Conservation (phyloP, 768 basidiomycete species). For the Cyclocybe cylindracea region DNA sequence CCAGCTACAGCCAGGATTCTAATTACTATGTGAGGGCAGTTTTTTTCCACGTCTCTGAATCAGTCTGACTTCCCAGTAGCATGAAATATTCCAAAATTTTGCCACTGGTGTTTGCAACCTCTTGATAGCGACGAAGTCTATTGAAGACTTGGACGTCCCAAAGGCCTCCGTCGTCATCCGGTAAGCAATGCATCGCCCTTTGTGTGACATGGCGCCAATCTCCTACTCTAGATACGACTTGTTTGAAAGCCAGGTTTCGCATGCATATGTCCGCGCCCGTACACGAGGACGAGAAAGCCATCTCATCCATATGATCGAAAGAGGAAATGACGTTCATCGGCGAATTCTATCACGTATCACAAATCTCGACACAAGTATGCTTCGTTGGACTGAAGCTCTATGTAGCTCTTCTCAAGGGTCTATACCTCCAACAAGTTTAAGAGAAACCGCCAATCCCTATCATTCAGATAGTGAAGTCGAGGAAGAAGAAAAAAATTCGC, state of each 20-base stretch:
- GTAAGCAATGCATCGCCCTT: slow-evolving; percentile 34
- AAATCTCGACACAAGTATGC: slow-evolving; percentile 38
- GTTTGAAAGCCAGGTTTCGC: slow-evolving; percentile 62
- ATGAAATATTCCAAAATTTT: slow-evolving; percentile 52
- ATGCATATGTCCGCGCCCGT: slow-evolving; percentile 53
- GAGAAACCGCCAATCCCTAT: slow-evolving; percentile 41
- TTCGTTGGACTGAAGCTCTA: slow-evolving; percentile 52
- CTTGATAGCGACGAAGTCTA: slow-evolving; percentile 57
- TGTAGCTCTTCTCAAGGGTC: slow-evolving; percentile 35
- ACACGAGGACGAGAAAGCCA: slow-evolving; percentile 49
- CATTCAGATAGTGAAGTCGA: slow-evolving; percentile 53
- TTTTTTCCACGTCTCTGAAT: neutral
- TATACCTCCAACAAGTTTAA: slow-evolving; percentile 46
- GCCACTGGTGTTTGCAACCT: slow-evolving; percentile 60
- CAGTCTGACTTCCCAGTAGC: slow-evolving; percentile 28
- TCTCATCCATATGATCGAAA: slow-evolving; percentile 65
- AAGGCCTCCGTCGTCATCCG: slow-evolving; percentile 60
- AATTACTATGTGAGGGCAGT: slow-evolving; percentile 21
- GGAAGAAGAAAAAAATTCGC: slow-evolving; percentile 27
- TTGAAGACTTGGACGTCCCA: slow-evolving; percentile 63
- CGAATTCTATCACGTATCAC: slow-evolving; percentile 48
- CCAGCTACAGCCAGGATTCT: slow-evolving; percentile 30
- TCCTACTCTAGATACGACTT: slow-evolving; percentile 50
- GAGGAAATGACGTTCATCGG: slow-evolving; percentile 55
- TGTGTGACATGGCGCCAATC: neutral